A percentile compares a stretch with the other conserved stretches of the same genome.
Conservation (phyloP, 2,329 filamentous ascomycete genomes). For the Aureobasidium sp. region DNA sequence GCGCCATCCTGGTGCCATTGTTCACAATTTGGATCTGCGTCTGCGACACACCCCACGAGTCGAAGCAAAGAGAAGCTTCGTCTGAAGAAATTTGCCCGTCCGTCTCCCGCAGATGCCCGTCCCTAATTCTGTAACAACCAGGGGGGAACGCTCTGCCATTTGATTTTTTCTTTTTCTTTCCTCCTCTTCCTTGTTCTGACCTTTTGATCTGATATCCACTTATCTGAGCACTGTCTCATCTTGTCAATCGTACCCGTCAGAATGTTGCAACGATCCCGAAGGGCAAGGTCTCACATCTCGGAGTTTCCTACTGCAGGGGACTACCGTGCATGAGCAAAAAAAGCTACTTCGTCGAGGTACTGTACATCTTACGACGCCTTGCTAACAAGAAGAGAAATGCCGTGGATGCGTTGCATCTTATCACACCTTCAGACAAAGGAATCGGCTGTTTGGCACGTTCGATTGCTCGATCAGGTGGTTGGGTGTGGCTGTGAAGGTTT, state of each 20-base stretch:
- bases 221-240: slow-evolving; percentile 2
- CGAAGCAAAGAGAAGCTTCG: slow-evolving; percentile 10
- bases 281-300: slow-evolving; percentile 7
- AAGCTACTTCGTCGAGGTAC: background rate
- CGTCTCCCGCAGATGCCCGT: background rate
- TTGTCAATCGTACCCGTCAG: background rate
- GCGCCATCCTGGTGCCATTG: slow-evolving; percentile 10
- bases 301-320: slow-evolving; percentile 8
- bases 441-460: background rate
- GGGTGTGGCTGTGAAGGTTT: slow-evolving; percentile 15
- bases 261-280: slow-evolving; percentile 4
- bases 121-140: slow-evolving; percentile 12
- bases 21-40: slow-evolving; percentile 7
- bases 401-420: slow-evolving; percentile 5
- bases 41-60: slow-evolving; percentile 9
- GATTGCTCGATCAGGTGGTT: slow-evolving; percentile 7
- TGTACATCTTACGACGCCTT: slow-evolving; percentile 2
- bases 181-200: too few species aligned
- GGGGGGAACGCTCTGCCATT: background rate
- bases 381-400: background rate
- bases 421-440: slow-evolving; percentile 3
- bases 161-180: slow-evolving; percentile 1
- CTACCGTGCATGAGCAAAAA: background rate
- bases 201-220: background rate
- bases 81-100: slow-evolving; percentile 10